Base-by-base conservation (phyloP, 2,329 filamentous ascomycete genomes). In the Penicillium sclerotigenum region DNA sequence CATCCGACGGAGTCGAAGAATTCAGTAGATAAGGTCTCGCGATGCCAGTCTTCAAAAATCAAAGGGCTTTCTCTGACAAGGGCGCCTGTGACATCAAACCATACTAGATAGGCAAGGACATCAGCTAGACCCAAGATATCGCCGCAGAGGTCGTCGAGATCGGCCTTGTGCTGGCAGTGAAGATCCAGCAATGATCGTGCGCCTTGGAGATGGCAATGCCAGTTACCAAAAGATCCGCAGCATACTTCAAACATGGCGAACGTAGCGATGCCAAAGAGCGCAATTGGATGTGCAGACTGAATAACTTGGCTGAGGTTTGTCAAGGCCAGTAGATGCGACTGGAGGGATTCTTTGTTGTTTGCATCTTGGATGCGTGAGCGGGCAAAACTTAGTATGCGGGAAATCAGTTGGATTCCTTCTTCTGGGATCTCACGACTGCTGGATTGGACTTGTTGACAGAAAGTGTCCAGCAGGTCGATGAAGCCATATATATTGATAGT, bases 241-340 rank as follows among this genome's bases (percentile, higher is more conserved):
- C 71, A 77, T 0, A 79, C 75, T 13, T 78, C 76, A 26, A 78
- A 75, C 33, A 79, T 73, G 0, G 76, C 75, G 57, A 79, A 78
- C 0, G 73, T 75, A 0, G 75, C 75, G 18, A 79, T 78, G 1
- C 75, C 76, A 5, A 79, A 68, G 9, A 79, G 68, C 0, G 76
- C 76, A 47, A 77, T 69, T 0, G 76, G 76, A 33, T 78, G 71
- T 1, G 73, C 75, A 0, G 69, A 73, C 31, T 71, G 70, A 3
- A 79, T 65, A 6, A 74, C 72, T 38, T 72, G 67, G 54, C 72
- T 77, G 11, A 78, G 67, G 16, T 71, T 70, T 37, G 69, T 66
- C 4, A 78, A 60, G 0, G 73, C 74, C 0, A 70, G 67, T 0
- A 77, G 67, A 57, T 68, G 66, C 6, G 59, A 65, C 18, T 65